Base-by-base conservation (phyloP, 768 basidiomycete species). In the Trametes meyenii region DNA sequence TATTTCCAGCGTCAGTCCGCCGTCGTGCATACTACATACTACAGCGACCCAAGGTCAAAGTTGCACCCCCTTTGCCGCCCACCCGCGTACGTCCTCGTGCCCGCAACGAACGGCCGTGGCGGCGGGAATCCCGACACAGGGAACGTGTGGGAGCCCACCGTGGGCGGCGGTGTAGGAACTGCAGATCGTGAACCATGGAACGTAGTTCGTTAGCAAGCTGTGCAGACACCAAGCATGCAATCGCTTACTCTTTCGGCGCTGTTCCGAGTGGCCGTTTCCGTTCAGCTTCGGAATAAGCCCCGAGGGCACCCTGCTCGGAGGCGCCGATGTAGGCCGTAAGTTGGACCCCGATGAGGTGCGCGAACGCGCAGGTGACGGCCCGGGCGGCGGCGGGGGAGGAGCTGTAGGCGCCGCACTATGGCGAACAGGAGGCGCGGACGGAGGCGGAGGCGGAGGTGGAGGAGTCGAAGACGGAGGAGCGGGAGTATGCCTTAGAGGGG, bases 81-180 rank as follows among this genome's bases (percentile, higher is more conserved):
- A 69, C 85, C 86, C 13, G 73, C 75, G 70, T 95, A 95, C 43
- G 77, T 76, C 69, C 81, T 88, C 29, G 71, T 66, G 35, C 71
- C 76, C 5, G 72, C 69, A 38, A 71, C 71, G 72, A 92, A 94
- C 26, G 78, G 77, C 42, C 90, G 83, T 4, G 92, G 92, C 14
- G 86, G 85, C 1, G 92, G 92, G 70, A 94, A 92, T 52, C 87
- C 90, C 14, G 78, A 75, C n/a, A 86, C 82, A 7, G 90, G 90
- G 70, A 92, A 94, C 16, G 79, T 86, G 69, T 91, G 88, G 23
- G 79, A 72, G 10, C 90, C 90, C 43, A 81, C 83, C 56, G 79
- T 84, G 2, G 90, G 83, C 24, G 85, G 85, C 6, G 84, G 84
- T 4, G 82, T 76, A 21, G 85, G 81, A 48, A 83, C 83, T 85